A percentile compares a stretch with the other conserved stretches of the same genome.
Conservation (phyloP, 768 basidiomycete genomes). For the Naganishia onofrii region DNA sequence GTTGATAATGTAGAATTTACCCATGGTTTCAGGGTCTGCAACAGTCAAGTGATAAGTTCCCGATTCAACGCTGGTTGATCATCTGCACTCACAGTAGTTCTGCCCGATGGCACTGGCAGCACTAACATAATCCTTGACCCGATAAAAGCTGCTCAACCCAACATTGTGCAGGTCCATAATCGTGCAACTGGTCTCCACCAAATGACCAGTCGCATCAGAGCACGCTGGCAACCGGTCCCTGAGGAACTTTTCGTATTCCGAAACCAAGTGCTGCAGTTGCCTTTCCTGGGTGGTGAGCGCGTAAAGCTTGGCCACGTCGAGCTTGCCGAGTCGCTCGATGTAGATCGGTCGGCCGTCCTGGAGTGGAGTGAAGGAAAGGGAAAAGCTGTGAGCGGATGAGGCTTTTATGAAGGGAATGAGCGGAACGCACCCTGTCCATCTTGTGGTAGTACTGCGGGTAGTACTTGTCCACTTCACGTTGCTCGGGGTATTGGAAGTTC, state of each 20-base stretch:
- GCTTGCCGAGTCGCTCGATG: constrained; percentile 84
- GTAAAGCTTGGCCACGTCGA: constrained; percentile 83
- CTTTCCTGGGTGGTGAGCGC: constrained; percentile 78
- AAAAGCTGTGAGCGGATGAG: neutral
- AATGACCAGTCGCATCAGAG: constrained; percentile 64
- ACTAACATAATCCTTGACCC: constrained; percentile 83
- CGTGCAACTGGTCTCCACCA: constrained; percentile 95
- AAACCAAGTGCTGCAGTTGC: constrained; percentile 80
- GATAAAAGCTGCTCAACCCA: constrained; percentile 72
- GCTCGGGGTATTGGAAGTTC: constrained; percentile 83
- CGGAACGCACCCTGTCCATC: constrained; percentile 71
- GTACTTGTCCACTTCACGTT: constrained; percentile 76
- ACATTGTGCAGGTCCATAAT: constrained; percentile 80
- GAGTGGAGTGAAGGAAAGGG: neutral
- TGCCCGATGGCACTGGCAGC: constrained; percentile 75
- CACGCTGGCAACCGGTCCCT: constrained; percentile 75
- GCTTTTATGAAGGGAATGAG: neutral
- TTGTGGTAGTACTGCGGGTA: constrained; percentile 97
- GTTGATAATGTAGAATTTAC: constrained; percentile 72
- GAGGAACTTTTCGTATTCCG: constrained; percentile 88
- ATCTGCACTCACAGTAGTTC: constrained; percentile 61
- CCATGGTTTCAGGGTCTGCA: constrained; percentile 61
- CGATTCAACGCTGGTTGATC: neutral
- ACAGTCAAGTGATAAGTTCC: neutral
- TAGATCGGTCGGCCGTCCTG: constrained; percentile 94